A percentile compares a stretch with the other conserved stretches of the same genome.
phyloP scores from a whole-genome alignment of 2,329 filamentous ascomycete genomes.

The Ophiostoma ulmi region DNA sequence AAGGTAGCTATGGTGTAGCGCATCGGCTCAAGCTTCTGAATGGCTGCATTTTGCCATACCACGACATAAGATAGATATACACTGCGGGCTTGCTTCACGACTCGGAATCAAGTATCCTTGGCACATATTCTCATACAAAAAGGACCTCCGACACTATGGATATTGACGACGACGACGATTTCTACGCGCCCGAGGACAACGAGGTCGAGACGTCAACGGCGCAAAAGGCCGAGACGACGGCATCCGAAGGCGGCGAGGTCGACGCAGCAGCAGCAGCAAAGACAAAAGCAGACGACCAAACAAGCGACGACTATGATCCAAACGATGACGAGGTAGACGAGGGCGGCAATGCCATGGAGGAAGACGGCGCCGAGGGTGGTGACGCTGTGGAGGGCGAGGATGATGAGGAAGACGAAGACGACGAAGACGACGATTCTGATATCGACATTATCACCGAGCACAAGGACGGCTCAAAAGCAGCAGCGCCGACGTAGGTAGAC shows the following conservation, averaged over 20 bases:
- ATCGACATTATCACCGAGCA: slow-evolving; percentile 65
- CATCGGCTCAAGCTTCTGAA: slow-evolving; percentile 10
- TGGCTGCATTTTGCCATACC: slow-evolving; percentile 6
- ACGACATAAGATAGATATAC: background rate
- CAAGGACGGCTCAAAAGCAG: slow-evolving; percentile 58
- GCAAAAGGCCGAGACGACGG: slow-evolving; percentile 29
- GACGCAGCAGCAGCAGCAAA: background rate
- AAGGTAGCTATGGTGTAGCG: slow-evolving; percentile 6
- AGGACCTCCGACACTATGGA: slow-evolving; percentile 46
- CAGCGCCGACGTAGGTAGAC: slow-evolving; percentile 51
- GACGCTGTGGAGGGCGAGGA: slow-evolving; percentile 55
- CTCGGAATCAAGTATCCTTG: too few relatives aligned
- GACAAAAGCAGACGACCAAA: slow-evolving; percentile 42
- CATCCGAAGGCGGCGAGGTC: background rate
- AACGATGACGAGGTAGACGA: slow-evolving; percentile 43
- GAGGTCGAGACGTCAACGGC: slow-evolving; percentile 32
- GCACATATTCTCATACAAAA: background rate
- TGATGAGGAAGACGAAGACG: slow-evolving; percentile 45
- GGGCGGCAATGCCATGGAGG: slow-evolving; percentile 60
- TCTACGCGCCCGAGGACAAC: slow-evolving; percentile 58
- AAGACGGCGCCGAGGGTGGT: slow-evolving; percentile 50
- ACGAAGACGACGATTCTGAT: slow-evolving; percentile 43
- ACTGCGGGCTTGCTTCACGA: background rate
- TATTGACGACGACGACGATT: slow-evolving; percentile 63
- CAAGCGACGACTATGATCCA: slow-evolving; percentile 56